Percentiles rank a stretch among this genome's conserved stretches.
phyloP scores from a whole-genome alignment of 352 stramenopile genomes.

The Phytophthora kernoviae region DNA sequence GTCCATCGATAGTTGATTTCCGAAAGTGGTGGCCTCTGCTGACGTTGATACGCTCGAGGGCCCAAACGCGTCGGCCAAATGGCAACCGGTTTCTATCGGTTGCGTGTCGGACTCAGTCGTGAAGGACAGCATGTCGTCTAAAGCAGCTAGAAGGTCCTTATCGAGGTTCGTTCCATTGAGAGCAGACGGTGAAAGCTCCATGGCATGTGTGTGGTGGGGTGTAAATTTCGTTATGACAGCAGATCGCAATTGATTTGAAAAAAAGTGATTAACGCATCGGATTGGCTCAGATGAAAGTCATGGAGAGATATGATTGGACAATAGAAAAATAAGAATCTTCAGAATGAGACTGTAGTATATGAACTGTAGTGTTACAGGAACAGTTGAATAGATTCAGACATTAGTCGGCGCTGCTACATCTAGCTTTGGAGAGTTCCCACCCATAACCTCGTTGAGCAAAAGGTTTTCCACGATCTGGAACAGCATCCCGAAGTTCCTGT shows the following conservation, averaged over 20 bases:
- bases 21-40: not conserved
- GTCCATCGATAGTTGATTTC: not conserved
- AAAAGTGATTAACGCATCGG: too few species aligned
- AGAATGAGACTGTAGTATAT: too few species aligned
- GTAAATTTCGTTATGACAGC: too few species aligned
- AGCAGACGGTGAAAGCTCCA: not conserved
- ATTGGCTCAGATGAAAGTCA: too few species aligned
- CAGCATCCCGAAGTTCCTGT: slow-evolving; percentile 46
- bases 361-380: not conserved
- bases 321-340: too few species aligned
- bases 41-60: not conserved
- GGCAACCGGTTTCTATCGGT: slow-evolving; percentile 14
- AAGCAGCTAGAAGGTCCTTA: slow-evolving; percentile 22
- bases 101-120: not conserved
- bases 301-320: too few species aligned
- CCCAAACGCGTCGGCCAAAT: slow-evolving; percentile 25
- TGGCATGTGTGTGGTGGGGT: too few species aligned
- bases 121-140: slow-evolving; percentile 30
- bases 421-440: not conserved
- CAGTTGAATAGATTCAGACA: too few species aligned
- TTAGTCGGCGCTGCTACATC: not conserved
- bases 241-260: not conserved
- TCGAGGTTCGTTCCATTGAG: slow-evolving; percentile 16
- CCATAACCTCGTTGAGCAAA: slow-evolving; percentile 33
- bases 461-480: slow-evolving; percentile 49